phyloP scores from a whole-genome alignment of 1,139 yeast genomes.

The Debaryomyces fabryi region DNA sequence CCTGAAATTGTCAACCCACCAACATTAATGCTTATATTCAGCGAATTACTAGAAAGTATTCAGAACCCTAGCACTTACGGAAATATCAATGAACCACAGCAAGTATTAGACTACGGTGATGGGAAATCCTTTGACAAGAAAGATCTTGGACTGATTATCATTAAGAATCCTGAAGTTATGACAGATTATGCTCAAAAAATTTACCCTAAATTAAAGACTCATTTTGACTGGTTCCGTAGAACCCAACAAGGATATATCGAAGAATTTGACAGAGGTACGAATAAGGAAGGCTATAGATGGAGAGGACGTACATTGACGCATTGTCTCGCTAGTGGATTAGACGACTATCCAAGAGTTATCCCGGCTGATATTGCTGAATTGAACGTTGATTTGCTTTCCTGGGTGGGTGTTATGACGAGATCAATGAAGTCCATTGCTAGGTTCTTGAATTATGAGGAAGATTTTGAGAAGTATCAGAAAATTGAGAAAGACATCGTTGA shows the following conservation, averaged over 20 bases:
- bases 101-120: slow-evolving; percentile 17
- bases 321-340: slow-evolving; percentile 91
- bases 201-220: slow-evolving; percentile 75
- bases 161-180: slow-evolving; percentile 64
- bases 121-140: slow-evolving; percentile 15
- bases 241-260: slow-evolving; percentile 78
- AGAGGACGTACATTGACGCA: slow-evolving; percentile 85
- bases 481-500: slow-evolving; percentile 59
- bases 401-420: slow-evolving; percentile 93
- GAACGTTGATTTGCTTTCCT: slow-evolving; percentile 83
- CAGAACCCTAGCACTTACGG: slow-evolving; percentile 23
- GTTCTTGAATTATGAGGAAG: slow-evolving; percentile 60
- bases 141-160: slow-evolving; percentile 52
- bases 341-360: slow-evolving; percentile 89
- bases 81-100: slow-evolving; percentile 26
- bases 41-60: slow-evolving; percentile 58
- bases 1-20: slow-evolving; percentile 97
- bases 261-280: slow-evolving; percentile 69
- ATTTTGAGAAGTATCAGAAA: slow-evolving; percentile 50
- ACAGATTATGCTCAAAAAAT: slow-evolving; percentile 62
- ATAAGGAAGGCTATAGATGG: slow-evolving; percentile 84
- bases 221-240: slow-evolving; percentile 82
- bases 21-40: slow-evolving; percentile 79
- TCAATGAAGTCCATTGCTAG: slow-evolving; percentile 77
- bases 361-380: slow-evolving; percentile 87